Evolutionary conservation across 2,329 filamentous ascomycete species (phyloP).

Genomic region (Cladophialophora bantiana): DNA sequence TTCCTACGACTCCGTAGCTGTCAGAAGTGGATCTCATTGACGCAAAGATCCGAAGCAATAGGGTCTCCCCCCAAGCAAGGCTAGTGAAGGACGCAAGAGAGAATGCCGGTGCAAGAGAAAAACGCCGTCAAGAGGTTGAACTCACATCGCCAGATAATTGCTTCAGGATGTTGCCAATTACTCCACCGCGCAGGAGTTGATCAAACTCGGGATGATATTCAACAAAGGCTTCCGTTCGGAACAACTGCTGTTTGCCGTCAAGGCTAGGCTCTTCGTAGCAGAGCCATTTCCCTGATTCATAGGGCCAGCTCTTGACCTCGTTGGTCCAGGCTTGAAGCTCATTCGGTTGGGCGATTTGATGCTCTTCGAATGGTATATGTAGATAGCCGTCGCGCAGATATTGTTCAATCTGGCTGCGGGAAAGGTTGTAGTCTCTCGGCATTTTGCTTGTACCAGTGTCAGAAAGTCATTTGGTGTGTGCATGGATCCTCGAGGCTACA

Average conservation of each 20-base stretch:
- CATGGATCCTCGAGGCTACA: too few relatives aligned
- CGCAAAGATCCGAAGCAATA: background rate
- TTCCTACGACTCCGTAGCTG: conserved; percentile 34
- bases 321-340: conserved; percentile 41
- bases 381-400: conserved; percentile 43
- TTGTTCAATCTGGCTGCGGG: conserved; percentile 15
- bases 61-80: background rate
- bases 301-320: conserved; percentile 43
- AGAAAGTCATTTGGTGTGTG: too few relatives aligned
- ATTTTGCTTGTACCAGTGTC: too few relatives aligned
- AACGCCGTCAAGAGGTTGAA: background rate
- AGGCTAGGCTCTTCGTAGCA: conserved; percentile 46
- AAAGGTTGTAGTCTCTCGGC: too few relatives aligned
- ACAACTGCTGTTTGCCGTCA: conserved; percentile 44
- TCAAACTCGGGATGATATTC: conserved; percentile 44
- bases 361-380: conserved; percentile 40
- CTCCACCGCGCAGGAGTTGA: conserved; percentile 42
- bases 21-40: background rate
- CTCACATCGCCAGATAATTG: conserved; percentile 42
- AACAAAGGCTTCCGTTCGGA: conserved; percentile 47
- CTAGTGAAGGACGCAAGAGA: background rate
- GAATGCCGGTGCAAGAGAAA: too few relatives aligned
- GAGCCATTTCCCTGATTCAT: conserved; percentile 45
- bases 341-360: conserved; percentile 41
- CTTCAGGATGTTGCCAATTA: conserved; percentile 42